Evolutionary conservation across 768 basidiomycete genomes (phyloP), one percentile per base, ranked within the genome.

Genomic region (Leccinum variicolor): DNA sequence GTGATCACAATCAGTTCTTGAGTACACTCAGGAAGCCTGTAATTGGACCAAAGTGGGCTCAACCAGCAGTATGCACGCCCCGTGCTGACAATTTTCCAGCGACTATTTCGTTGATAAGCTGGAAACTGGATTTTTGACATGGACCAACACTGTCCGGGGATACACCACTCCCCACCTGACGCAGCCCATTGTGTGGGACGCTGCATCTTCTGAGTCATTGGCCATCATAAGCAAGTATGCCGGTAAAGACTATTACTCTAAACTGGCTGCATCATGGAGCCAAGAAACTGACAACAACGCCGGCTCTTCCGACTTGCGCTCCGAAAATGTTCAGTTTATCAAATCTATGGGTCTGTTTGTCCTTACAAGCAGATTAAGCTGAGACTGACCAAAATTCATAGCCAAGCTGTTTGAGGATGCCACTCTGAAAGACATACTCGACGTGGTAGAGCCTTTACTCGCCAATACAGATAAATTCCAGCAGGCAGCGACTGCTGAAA

Each of bases 401-500:
- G 91, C 81, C 51, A 91, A 91, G 69, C 81, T 85, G 67, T 85
- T 84, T 57, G 84, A 82, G 55, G 75, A 76, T 56, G 74, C 76
- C 29, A 69, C 75, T 13, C 64, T 93, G 31, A 80, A 85, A 39
- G 73, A 73, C 25, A 72, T 87, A 21, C 73, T 90, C 31, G 68
- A 73, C 14, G 74, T 77, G 17, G 76, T 88, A 34, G 90, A 94
- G 41, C 75, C 82, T 13, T 66, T 91, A 28, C 73, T 91, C 41
- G 75, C 72, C 33, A 89, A 88, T 50, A 55, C 79, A 17, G 89
- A 93, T 65, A 89, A 90, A 58, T 93, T 87, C 76, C 92, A 92
- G 73, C 93, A 93, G 68, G 82, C 92, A 25, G 90, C 90, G 28
- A 86, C 86, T 25, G 86, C 84, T 52, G 88, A 88, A 72, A 72